Evolutionary conservation across 2,329 filamentous ascomycete genomes (phyloP).

Genomic region (Sporothrix luriei): DNA sequence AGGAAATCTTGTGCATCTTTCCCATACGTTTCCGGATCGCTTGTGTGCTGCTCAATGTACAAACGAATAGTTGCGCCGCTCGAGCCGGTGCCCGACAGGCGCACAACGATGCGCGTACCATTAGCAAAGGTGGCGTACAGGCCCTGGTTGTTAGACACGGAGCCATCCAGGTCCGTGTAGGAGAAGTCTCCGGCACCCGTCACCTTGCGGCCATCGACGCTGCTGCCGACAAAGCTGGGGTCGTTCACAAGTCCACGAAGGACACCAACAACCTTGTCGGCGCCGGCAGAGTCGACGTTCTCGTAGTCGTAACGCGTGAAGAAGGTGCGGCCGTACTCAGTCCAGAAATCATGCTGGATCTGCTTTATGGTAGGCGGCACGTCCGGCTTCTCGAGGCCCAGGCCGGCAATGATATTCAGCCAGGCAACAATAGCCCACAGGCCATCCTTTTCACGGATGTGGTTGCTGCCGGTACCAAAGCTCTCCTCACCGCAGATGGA

Average conservation of each 20-base stretch:
- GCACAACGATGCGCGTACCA: constrained; percentile 91
- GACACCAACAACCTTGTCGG: constrained; percentile 83
- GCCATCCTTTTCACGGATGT: constrained; percentile 98
- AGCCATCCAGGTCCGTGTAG: constrained; percentile 98
- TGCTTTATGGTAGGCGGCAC: constrained; percentile 89
- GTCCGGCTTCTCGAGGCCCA: constrained; percentile 77
- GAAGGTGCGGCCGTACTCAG: constrained; percentile 92
- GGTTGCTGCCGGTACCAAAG: constrained; percentile 96
- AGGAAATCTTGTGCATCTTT: constrained; percentile 92
- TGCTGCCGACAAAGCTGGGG: constrained; percentile 75
- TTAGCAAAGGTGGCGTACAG: constrained; percentile 93
- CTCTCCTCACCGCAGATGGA: constrained; percentile 99
- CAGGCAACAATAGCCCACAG: constrained; percentile 97
- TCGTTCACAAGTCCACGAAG: constrained; percentile 77
- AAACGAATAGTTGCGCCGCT: constrained; percentile 94
- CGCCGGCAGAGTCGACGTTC: constrained; percentile 86
- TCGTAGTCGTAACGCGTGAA: constrained; percentile 99
- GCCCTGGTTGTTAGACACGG: constrained; percentile 92
- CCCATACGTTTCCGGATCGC: constrained; percentile 74
- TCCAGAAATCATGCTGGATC: constrained; percentile 98
- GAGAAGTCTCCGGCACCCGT: constrained; percentile 92
- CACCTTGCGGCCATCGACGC: constrained; percentile 75
- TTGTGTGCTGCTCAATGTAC: constrained; percentile 95
- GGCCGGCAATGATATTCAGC: constrained; percentile 96
- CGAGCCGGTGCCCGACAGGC: constrained; percentile 91